Base-by-base conservation (phyloP, 139 green algal genomes). In the Chlamydomonas sphaeroides region DNA sequence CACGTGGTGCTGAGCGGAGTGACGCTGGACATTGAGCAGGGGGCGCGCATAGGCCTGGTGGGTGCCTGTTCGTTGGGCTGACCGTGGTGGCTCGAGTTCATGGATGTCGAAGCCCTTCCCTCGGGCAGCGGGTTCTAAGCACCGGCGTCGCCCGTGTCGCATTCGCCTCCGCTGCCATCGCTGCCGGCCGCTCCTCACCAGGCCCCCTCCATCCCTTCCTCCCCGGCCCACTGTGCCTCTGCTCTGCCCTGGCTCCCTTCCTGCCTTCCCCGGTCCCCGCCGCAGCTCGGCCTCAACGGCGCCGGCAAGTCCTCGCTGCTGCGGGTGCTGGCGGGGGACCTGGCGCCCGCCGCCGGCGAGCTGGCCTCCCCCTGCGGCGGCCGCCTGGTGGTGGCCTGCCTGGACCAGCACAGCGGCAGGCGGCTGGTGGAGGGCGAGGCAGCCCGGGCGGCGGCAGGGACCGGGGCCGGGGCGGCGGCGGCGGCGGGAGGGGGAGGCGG, bases 1-100 rank as follows among this genome's bases (percentile, higher is more conserved):
- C n/a, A 35, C 66, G 26, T 61, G 30, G 74, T 80, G 30, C 41
- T 80, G 21, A 28, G 59, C 14, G 20, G 42, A 11, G 74, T 80
- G 5, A 92, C 86, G 3, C 30, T 96, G 7, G 93, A 93, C 66
- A 65, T 96, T 18, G 86, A 91, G 59, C 73, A 77, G 17, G 91
- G 93, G 62, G 88, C 80, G 33, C 82, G 93, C 23, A 84, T 96
- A 5, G 92, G 89, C 20, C 74, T 96, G 65, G 84, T 96, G 30
- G 18, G 21, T 56, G 21, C 28, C 25, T 56, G n/a, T n/a, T n/a
- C n/a, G n/a, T n/a, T n/a, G n/a, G n/a, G n/a, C n/a, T n/a, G n/a
- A n/a, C n/a, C n/a, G n/a, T n/a, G n/a, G n/a, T n/a, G n/a, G n/a
- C n/a, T n/a, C n/a, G n/a, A n/a, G n/a, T n/a, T n/a, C n/a, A n/a